phyloP scores from a whole-genome alignment of 2,329 filamentous ascomycete species.

The Ophiostoma perfectum region DNA sequence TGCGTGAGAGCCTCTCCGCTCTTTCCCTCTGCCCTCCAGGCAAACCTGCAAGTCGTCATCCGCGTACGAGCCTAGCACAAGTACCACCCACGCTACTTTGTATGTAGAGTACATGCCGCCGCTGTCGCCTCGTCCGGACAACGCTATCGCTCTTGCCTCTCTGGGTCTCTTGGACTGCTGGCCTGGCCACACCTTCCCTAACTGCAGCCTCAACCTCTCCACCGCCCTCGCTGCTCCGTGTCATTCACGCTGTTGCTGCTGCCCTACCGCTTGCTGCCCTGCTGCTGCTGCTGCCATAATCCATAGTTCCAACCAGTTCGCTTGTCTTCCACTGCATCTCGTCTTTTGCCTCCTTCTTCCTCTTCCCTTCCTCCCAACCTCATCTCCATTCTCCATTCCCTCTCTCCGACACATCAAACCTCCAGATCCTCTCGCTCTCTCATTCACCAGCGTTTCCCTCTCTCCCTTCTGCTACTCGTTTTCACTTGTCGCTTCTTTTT shows the following conservation, averaged over 20 bases:
- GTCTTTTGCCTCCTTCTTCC: conserved; percentile 18
- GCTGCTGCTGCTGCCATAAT: conserved; percentile 14
- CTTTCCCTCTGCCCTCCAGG: conserved; percentile 10
- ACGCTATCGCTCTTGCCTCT: conserved; percentile 16
- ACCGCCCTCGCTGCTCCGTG: background rate
- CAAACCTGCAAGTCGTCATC: conserved; percentile 31
- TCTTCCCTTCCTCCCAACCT: conserved; percentile 5
- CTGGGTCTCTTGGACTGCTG: background rate
- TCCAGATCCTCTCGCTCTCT: background rate
- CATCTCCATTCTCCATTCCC: conserved; percentile 10
- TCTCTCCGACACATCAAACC: background rate
- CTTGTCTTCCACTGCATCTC: conserved; percentile 19
- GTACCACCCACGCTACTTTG: conserved; percentile 18
- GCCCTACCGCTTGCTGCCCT: too few species aligned
- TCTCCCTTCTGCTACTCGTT: conserved; percentile 3
- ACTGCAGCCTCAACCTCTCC: conserved; percentile 3
- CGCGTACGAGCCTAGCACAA: conserved; percentile 30
- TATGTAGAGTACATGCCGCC: conserved; percentile 17
- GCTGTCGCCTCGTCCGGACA: conserved; percentile 16
- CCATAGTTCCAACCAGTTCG: conserved; percentile 20
- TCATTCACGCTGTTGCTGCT: background rate
- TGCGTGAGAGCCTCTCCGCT: conserved; percentile 17
- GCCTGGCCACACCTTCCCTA: conserved; percentile 1
- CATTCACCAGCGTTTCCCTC: background rate
- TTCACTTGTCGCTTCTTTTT: conserved; percentile 11